phyloP scores from a whole-genome alignment of 1,284 basidiomycete species.

The Cerrena zonata region DNA sequence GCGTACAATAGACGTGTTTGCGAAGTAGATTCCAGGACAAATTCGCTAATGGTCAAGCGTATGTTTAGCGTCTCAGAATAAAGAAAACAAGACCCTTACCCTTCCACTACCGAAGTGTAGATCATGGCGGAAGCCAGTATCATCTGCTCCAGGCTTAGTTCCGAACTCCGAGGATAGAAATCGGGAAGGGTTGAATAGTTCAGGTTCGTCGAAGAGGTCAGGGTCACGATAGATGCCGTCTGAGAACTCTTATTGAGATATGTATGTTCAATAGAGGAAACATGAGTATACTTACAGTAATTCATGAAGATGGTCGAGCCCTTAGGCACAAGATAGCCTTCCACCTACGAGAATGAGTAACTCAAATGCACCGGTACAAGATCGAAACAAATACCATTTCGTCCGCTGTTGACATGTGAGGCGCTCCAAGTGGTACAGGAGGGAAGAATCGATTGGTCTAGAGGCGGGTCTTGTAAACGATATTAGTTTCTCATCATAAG shows the following conservation, averaged over 20 bases:
- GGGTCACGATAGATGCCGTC: constrained; percentile 6
- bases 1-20: constrained; percentile 5
- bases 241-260: not conserved
- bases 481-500: too few relatives aligned
- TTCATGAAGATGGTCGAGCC: constrained; percentile 7
- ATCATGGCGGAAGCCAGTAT: constrained; percentile 3
- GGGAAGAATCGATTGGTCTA: constrained; percentile 4
- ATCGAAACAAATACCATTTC: not conserved
- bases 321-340: constrained; percentile 1
- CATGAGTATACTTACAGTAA: not conserved
- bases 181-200: constrained; percentile 3
- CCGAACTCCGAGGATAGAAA: constrained; percentile 4
- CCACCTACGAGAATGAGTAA: not conserved
- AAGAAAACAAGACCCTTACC: constrained; percentile 1
- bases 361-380: not conserved
- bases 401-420: constrained; percentile 2
- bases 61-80: not conserved
- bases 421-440: not conserved
- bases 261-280: not conserved
- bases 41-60: not conserved
- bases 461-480: too few relatives aligned
- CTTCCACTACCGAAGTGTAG: constrained; percentile 8
- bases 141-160: constrained; percentile 4
- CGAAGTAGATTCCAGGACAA: constrained; percentile 8
- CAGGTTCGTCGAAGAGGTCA: constrained; percentile 3